These are phyloP conservation scores for Endoconidiophora laricicola DNA, from an alignment of 2,329 filamentous ascomycete species.

Conservation along the genomic window DNA sequence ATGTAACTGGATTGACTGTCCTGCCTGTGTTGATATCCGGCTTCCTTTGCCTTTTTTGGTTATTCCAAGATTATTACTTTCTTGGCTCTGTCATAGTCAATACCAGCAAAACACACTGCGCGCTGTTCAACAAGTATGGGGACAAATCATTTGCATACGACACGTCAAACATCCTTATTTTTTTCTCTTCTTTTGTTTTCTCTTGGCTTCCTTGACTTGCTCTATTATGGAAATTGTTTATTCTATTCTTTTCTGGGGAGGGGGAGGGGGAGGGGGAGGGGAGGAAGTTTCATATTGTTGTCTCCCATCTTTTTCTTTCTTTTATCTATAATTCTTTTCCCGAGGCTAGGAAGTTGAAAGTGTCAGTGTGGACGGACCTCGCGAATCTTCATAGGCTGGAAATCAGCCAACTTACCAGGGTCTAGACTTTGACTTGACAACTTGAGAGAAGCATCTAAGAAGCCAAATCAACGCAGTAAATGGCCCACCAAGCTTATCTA, in stretches of 20 bases:
- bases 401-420: background rate
- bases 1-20: too few relatives aligned
- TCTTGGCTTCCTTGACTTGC: background rate
- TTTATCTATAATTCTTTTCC: background rate
- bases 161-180: background rate
- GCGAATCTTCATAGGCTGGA: background rate
- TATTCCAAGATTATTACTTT: too few relatives aligned
- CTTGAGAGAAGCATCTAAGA: background rate
- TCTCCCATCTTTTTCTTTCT: background rate
- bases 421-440: background rate
- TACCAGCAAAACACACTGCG: too few relatives aligned
- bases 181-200: slow-evolving; percentile 1
- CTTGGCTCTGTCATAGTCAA: too few relatives aligned
- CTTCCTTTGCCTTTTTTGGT: too few relatives aligned
- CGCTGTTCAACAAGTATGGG: too few relatives aligned
- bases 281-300: background rate
- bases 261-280: too few relatives aligned
- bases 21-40: too few relatives aligned
- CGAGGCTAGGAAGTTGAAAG: background rate
- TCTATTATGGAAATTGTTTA: background rate
- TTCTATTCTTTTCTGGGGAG: background rate
- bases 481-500: too few relatives aligned
- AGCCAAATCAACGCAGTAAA: too few relatives aligned
- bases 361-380: background rate
- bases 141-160: too few relatives aligned